Percentiles rank a stretch among this genome's conserved stretches.
These are phyloP conservation scores for Amanita muscaria DNA, from an alignment of 768 basidiomycete species.

Conservation along the genomic window DNA sequence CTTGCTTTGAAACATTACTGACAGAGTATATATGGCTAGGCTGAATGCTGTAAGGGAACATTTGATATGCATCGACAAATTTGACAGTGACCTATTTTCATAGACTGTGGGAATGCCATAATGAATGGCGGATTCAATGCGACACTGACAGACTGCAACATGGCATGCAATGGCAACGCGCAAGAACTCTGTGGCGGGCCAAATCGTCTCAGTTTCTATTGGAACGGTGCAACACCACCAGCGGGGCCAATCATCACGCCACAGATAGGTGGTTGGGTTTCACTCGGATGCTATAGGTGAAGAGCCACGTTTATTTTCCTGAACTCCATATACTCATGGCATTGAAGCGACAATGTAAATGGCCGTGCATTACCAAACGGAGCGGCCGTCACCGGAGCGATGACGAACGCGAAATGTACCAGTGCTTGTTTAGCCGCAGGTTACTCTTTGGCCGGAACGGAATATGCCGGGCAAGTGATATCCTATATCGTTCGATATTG, in stretches of 20 bases:
- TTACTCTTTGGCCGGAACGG: constrained; percentile 28
- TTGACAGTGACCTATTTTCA: constrained; percentile 3
- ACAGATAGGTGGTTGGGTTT: constrained; percentile 46
- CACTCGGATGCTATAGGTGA: constrained; percentile 70
- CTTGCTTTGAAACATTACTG: neutral
- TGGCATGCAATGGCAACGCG: constrained; percentile 51
- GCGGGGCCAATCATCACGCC: constrained; percentile 42
- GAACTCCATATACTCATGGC: too few relatives aligned
- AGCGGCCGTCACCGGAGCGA: constrained; percentile 28
- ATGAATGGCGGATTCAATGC: constrained; percentile 36
- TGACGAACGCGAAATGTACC: constrained; percentile 52
- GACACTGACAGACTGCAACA: constrained; percentile 46
- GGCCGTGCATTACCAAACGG: constrained; percentile 32
- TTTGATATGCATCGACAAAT: constrained; percentile 2
- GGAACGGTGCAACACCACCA: constrained; percentile 51
- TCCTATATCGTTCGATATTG: neutral
- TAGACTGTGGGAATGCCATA: constrained; percentile 59
- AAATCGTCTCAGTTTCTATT: constrained; percentile 52
- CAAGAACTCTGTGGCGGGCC: constrained; percentile 54
- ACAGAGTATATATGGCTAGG: constrained; percentile 6
- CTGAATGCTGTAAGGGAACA: constrained; percentile 44
- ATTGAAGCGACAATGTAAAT: constrained; percentile 34
- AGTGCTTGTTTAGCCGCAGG: constrained; percentile 51
- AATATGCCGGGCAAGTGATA: constrained; percentile 30
- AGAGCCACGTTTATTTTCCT: constrained; percentile 26